phyloP scores from a whole-genome alignment of 306 rosid species.

The Arachis hypogaea region DNA sequence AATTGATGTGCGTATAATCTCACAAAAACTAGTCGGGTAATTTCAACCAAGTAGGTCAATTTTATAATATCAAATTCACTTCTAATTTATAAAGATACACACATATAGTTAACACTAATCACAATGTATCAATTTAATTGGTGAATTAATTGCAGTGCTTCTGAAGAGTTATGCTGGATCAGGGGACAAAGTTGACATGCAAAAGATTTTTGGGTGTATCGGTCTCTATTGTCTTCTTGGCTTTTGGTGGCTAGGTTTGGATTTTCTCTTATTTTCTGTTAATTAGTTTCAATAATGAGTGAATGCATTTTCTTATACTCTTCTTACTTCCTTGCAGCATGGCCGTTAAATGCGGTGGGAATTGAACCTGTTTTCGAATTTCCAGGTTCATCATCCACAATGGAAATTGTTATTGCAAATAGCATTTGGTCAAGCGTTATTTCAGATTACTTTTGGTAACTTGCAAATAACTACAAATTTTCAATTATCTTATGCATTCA shows the following conservation, averaged over 20 bases:
- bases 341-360: constrained; percentile 70
- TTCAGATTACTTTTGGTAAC: constrained; percentile 71
- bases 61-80: constrained; percentile 19
- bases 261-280: background rate
- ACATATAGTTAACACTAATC: too few relatives aligned
- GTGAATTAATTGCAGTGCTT: constrained; percentile 52
- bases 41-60: too few relatives aligned
- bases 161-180: constrained; percentile 75
- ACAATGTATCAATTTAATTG: too few relatives aligned
- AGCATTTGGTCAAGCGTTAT: constrained; percentile 62
- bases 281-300: too few relatives aligned
- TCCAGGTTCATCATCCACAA: constrained; percentile 53
- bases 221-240: constrained; percentile 74
- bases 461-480: too few relatives aligned
- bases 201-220: constrained; percentile 71
- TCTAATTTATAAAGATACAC: background rate
- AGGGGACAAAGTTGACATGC: constrained; percentile 70
- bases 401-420: constrained; percentile 63
- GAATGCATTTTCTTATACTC: background rate
- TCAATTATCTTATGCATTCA: too few relatives aligned
- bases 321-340: constrained; percentile 49
- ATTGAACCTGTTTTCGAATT: constrained; percentile 60
- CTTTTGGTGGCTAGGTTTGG: constrained; percentile 88
- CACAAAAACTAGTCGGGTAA: too few relatives aligned
- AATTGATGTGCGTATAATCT: too few relatives aligned